Base-by-base conservation (phyloP, 768 basidiomycete genomes). In the Tricholoma matsutake region DNA sequence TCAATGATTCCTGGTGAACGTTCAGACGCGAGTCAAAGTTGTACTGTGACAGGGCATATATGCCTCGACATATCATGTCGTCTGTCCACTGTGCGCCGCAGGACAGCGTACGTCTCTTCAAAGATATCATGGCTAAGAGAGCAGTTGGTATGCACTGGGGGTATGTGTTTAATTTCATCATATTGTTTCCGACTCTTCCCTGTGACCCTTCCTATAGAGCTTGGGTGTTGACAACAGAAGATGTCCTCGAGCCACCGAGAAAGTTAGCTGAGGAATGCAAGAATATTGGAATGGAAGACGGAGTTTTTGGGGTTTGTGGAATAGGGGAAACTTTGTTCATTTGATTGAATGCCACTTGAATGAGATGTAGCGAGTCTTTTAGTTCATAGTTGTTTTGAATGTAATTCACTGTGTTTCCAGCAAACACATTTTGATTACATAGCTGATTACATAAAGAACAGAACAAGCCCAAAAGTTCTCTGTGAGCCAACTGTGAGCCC, bases 131-230 rank as follows among this genome's bases (percentile, higher is more conserved):
- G 51, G 83, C 87, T 35, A 79, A 81, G 72, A 79, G 77, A 60
- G 88, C 85, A 0, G 66, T 90, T 6, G 88, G 82, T 0, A 89
- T 89, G 81, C 88, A 88, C 69, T 89, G 86, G 86, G 86, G 84
- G 83, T 85, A 65, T 35, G 78, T 69, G 4, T 22, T 25, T 56
- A 43, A 8, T 59, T 47, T 22, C 52, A 25, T 35, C 32, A 55
- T 10, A 10, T 47, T 22, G 18, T 39, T 14, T 22, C 47, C 43
- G 25, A 45, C 34, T 32, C 22, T 25, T 25, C 22, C 22, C 22
- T 25, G 22, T 25, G n/a, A n/a, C n/a, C 41, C 22, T 62, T 58
- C 2, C 7, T 56, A 53, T 60, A 84, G 82, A 13, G 82, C 84
- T 0, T 86, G 83, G 82, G 71, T 79, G 0, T 69, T 86, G 37